Evolutionary conservation across 768 basidiomycete species (phyloP).

Genomic region (Lyophyllum decastes): DNA sequence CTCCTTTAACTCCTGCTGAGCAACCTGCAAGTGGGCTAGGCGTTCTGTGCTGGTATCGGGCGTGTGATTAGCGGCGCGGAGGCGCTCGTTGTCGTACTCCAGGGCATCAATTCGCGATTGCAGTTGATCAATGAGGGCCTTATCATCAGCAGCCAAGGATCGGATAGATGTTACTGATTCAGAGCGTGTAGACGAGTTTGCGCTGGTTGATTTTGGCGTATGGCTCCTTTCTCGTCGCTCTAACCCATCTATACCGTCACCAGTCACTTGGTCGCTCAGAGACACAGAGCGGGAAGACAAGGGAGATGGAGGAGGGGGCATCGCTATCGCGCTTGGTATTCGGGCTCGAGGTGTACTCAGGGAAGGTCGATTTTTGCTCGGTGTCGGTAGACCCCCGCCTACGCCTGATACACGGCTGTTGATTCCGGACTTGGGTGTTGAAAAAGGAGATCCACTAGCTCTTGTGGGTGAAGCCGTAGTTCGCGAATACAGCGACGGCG

Average conservation of each 20-base stretch:
- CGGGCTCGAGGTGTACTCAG: conserved; percentile 64
- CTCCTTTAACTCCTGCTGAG: conserved; percentile 48
- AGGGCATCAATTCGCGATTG: conserved; percentile 58
- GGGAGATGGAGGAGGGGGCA: conserved; percentile 82
- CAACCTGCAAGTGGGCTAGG: conserved; percentile 41
- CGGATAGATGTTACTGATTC: conserved; percentile 39
- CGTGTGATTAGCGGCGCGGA: conserved; percentile 39
- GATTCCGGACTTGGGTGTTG: conserved; percentile 62
- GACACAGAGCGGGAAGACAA: conserved; percentile 39
- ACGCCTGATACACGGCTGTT: conserved; percentile 36
- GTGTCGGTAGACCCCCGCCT: conserved; percentile 33
- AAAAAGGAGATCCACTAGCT: conserved; percentile 62
- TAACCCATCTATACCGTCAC: conserved; percentile 16
- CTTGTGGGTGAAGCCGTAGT: conserved; percentile 41
- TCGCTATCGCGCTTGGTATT: conserved; percentile 71
- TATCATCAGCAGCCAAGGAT: conserved; percentile 35
- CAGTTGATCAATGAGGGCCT: conserved; percentile 37
- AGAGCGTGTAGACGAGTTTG: conserved; percentile 33
- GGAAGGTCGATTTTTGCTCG: conserved; percentile 38
- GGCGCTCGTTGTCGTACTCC: conserved; percentile 69
- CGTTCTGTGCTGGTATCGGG: conserved; percentile 35
- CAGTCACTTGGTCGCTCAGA: conserved; percentile 27
- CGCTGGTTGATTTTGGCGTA: conserved; percentile 33
- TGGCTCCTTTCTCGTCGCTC: conserved; percentile 55
- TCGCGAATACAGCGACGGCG: conserved; percentile 37